Conservation (phyloP, 441 rosid genomes). For the Biscutella laevigata region DNA sequence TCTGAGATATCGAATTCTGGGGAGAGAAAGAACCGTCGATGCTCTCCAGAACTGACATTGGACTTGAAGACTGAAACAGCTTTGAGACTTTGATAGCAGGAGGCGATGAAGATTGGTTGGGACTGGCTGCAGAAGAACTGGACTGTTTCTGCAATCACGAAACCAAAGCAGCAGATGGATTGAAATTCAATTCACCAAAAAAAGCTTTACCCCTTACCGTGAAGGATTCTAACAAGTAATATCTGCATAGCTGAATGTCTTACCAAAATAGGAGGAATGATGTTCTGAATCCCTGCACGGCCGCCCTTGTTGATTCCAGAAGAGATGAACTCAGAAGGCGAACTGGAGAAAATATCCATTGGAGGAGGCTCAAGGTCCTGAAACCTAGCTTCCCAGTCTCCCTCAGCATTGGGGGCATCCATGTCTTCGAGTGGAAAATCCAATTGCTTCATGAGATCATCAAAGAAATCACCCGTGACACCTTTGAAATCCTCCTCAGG, state of each 20-base stretch:
- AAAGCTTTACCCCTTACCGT: neutral
- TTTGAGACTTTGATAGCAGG: slow-evolving; percentile 34
- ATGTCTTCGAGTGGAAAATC: slow-evolving; percentile 59
- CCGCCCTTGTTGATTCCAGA: slow-evolving; percentile 6
- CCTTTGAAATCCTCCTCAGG: slow-evolving; percentile 42
- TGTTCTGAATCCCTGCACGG: slow-evolving; percentile 4
- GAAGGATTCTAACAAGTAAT: neutral
- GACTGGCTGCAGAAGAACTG: slow-evolving; percentile 29
- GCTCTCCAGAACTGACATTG: slow-evolving; percentile 74
- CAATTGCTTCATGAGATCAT: slow-evolving; percentile 38
- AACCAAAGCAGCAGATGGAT: slow-evolving; percentile 1
- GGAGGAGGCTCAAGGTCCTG: slow-evolving; percentile 52
- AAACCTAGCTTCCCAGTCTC: slow-evolving; percentile 28
- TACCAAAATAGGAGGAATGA: slow-evolving; percentile 3
- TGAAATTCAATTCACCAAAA: neutral
- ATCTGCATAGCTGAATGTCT: too few species aligned
- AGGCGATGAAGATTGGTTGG: slow-evolving; percentile 22
- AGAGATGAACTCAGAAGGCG: slow-evolving; percentile 28
- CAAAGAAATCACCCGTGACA: slow-evolving; percentile 50
- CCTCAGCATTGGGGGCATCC: slow-evolving; percentile 31
- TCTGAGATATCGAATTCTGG: slow-evolving; percentile 30
- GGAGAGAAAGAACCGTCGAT: slow-evolving; percentile 47
- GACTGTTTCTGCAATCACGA: slow-evolving; percentile 34
- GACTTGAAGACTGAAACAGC: slow-evolving; percentile 48
- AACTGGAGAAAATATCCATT: slow-evolving; percentile 33